Evolutionary conservation across 1,284 basidiomycete genomes (phyloP).

Genomic region (Leccinum subspadiceum): DNA sequence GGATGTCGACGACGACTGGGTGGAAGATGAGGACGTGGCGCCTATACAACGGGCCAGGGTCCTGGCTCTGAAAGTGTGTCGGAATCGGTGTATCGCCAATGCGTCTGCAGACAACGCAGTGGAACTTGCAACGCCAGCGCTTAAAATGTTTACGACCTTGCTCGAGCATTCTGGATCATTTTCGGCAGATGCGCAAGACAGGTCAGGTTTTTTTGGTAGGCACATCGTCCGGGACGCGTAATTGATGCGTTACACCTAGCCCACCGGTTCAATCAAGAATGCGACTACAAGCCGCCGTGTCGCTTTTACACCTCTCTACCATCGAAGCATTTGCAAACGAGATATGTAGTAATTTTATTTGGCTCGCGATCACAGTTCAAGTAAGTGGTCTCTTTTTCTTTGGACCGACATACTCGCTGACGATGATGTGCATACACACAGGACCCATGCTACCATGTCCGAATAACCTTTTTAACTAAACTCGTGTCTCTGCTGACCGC

Average conservation of each 20-base stretch:
- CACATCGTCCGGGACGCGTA: no score
- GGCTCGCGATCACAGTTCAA: slow-evolving; percentile 77
- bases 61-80: slow-evolving; percentile 73
- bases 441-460: slow-evolving; percentile 89
- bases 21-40: slow-evolving; percentile 60
- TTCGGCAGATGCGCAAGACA: slow-evolving; percentile 56
- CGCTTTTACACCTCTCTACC: slow-evolving; percentile 78
- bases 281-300: slow-evolving; percentile 79
- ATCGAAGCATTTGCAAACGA: slow-evolving; percentile 60
- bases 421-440: slow-evolving; percentile 29
- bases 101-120: slow-evolving; percentile 57
- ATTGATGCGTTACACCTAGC: slow-evolving; percentile 36
- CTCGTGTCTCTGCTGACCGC: slow-evolving; percentile 60
- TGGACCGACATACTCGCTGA: background rate
- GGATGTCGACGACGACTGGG: slow-evolving; percentile 75
- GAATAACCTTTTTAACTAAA: slow-evolving; percentile 76
- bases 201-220: slow-evolving; percentile 46
- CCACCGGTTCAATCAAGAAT: slow-evolving; percentile 64
- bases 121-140: slow-evolving; percentile 68
- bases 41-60: slow-evolving; percentile 66
- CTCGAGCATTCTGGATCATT: slow-evolving; percentile 68
- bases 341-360: slow-evolving; percentile 63
- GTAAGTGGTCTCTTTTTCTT: slow-evolving; percentile 37
- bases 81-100: slow-evolving; percentile 75
- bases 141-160: slow-evolving; percentile 72